These are phyloP conservation scores for Aspergillus tubingensis DNA, from an alignment of 2,329 filamentous ascomycete genomes.

Conservation along the genomic window DNA sequence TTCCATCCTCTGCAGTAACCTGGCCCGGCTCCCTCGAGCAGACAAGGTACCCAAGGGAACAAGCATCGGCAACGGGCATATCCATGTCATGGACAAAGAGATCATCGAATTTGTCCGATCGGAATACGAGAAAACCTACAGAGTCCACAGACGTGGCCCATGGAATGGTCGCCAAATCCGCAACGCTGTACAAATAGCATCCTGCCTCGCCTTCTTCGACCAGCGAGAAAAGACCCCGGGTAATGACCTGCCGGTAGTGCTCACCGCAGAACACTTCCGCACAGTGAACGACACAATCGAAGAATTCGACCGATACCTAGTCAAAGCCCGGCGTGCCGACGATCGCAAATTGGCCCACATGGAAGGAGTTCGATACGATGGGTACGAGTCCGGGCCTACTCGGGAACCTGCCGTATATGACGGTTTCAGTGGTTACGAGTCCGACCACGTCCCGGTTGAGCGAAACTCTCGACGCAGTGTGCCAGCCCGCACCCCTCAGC, in stretches of 20 bases:
- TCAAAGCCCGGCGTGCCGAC: background rate
- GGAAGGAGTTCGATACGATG: background rate
- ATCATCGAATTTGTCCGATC: background rate
- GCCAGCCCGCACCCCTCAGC: background rate
- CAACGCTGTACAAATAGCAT: slow-evolving; percentile 1
- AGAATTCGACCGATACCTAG: background rate
- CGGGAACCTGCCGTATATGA: background rate
- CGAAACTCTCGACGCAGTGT: background rate
- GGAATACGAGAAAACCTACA: background rate
- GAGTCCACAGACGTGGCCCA: background rate
- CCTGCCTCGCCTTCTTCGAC: background rate
- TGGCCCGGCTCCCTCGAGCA: background rate
- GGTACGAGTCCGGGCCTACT: background rate
- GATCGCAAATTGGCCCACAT: background rate
- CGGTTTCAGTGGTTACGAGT: background rate
- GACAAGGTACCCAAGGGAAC: background rate
- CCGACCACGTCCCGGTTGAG: background rate
- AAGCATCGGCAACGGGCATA: background rate
- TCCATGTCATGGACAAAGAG: background rate
- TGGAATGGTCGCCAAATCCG: slow-evolving; percentile 6
- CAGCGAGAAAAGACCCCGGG: background rate
- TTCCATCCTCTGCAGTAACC: slow-evolving; percentile 3
- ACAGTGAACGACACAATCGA: background rate
- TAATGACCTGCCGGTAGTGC: background rate
- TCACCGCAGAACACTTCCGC: background rate